Evolutionary conservation across 306 rosid species (phyloP).

Genomic region (Malus orientalis): DNA sequence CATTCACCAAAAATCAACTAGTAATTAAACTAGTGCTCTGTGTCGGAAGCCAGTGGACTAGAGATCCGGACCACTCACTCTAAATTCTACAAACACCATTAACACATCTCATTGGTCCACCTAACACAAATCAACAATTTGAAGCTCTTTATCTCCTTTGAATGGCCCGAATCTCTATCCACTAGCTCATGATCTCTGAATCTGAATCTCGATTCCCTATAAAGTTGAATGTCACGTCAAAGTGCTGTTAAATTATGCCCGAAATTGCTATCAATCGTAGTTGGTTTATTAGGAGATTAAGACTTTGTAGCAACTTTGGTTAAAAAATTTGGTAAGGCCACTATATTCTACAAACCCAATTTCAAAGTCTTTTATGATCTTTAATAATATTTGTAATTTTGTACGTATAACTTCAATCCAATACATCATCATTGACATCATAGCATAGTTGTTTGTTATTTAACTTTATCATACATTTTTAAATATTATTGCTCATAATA

Average conservation of each 20-base stretch:
- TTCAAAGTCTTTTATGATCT: background rate
- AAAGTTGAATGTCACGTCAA: background rate
- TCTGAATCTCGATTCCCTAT: no score
- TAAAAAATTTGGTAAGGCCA: background rate
- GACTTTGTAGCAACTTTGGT: background rate
- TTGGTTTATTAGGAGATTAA: background rate
- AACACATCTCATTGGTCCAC: no score
- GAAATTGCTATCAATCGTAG: background rate
- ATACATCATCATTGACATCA: background rate
- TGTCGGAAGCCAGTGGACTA: accelerated
- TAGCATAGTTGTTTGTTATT: no score
- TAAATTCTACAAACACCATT: no score
- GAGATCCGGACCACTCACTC: no score
- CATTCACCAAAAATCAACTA: no score
- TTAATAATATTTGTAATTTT: no score
- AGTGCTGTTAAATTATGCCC: background rate
- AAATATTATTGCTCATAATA: background rate
- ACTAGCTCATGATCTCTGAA: no score
- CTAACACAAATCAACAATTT: no score
- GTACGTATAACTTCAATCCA: background rate
- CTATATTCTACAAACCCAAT: background rate
- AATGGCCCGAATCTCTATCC: no score
- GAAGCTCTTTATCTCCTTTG: no score
- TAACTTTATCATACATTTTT: background rate
- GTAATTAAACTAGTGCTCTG: no score